Percentiles rank a stretch among this genome's conserved stretches.
phyloP scores from a whole-genome alignment of 2,329 filamentous ascomycete genomes.

The Samsoniella hepiali region DNA sequence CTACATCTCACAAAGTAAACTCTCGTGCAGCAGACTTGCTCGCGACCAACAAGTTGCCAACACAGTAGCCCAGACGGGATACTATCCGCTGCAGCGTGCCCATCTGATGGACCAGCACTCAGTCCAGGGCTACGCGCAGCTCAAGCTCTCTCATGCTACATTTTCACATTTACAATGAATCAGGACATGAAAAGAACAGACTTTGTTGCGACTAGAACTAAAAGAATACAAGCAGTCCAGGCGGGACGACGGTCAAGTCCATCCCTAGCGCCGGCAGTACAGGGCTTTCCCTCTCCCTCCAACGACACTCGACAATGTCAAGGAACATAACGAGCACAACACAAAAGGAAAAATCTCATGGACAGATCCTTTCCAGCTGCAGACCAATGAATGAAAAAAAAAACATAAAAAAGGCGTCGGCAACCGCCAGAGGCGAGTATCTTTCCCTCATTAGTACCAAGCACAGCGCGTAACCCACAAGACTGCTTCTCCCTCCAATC shows the following conservation, averaged over 20 bases:
- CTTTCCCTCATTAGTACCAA: conserved; percentile 98
- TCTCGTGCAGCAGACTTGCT: too few species aligned
- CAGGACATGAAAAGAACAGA: neutral
- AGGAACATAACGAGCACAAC: conserved; percentile 20
- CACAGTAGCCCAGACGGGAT: too few species aligned
- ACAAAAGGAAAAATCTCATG: conserved; percentile 10
- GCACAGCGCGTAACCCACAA: conserved; percentile 37
- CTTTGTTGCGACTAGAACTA: conserved; percentile 18
- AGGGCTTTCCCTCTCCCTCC: conserved; percentile 92
- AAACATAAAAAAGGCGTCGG: conserved; percentile 2
- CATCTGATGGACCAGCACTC: too few species aligned
- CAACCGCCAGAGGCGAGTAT: conserved; percentile 63
- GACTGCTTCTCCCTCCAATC: conserved; percentile 9
- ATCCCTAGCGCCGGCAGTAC: conserved; percentile 70
- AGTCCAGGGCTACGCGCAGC: too few species aligned
- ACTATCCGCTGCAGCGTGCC: too few species aligned
- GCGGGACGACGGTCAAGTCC: conserved; percentile 86
- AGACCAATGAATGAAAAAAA: conserved; percentile 23
- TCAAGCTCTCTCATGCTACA: neutral
- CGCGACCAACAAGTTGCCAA: too few species aligned
- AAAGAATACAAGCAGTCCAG: conserved; percentile 23
- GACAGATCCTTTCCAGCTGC: conserved; percentile 3
- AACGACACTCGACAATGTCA: conserved; percentile 14
- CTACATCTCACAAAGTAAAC: too few species aligned
- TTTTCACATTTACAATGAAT: neutral